phyloP scores from a whole-genome alignment of 1,284 basidiomycete species.

The Neotropicomus parvogracilis region DNA sequence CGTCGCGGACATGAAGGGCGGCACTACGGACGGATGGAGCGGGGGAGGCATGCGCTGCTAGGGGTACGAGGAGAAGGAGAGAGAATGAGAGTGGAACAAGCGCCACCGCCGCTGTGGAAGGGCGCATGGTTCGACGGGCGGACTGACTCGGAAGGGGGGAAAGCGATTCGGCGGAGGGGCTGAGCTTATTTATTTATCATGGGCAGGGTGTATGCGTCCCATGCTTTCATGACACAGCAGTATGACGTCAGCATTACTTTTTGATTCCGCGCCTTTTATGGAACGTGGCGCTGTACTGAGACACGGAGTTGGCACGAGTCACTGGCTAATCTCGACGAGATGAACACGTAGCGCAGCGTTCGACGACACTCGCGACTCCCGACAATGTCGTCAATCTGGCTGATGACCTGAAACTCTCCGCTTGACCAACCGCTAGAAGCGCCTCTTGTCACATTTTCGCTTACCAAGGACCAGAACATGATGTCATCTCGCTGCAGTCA shows the following conservation, averaged over 20 bases:
- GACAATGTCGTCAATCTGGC: background rate
- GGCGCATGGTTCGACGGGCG: constrained; percentile 13
- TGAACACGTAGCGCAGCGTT: too few relatives aligned
- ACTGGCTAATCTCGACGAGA: too few relatives aligned
- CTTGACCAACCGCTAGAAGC: constrained; percentile 41
- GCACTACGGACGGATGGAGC: background rate
- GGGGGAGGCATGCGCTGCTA: constrained; percentile 20
- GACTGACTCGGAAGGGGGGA: background rate
- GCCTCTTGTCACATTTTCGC: constrained; percentile 48
- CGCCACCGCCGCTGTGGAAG: background rate
- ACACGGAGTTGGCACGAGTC: too few relatives aligned
- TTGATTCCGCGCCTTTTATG: too few relatives aligned
- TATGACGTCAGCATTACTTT: constrained; percentile 14
- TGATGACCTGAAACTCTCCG: too few relatives aligned
- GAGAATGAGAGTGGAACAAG: background rate
- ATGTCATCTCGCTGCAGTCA: constrained; percentile 39
- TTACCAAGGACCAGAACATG: constrained; percentile 38
- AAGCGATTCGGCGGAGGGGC: background rate
- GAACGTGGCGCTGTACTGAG: too few relatives aligned
- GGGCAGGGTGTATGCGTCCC: too few relatives aligned
- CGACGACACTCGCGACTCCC: too few relatives aligned
- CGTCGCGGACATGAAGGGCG: constrained; percentile 29
- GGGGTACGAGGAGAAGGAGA: constrained; percentile 13
- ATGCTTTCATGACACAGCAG: background rate
- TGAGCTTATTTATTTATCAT: background rate